Percentiles rank a stretch among this genome's conserved stretches.
These are phyloP conservation scores for Cruciata laevipes DNA, from an alignment of 257 asterid genomes.

Conservation along the genomic window DNA sequence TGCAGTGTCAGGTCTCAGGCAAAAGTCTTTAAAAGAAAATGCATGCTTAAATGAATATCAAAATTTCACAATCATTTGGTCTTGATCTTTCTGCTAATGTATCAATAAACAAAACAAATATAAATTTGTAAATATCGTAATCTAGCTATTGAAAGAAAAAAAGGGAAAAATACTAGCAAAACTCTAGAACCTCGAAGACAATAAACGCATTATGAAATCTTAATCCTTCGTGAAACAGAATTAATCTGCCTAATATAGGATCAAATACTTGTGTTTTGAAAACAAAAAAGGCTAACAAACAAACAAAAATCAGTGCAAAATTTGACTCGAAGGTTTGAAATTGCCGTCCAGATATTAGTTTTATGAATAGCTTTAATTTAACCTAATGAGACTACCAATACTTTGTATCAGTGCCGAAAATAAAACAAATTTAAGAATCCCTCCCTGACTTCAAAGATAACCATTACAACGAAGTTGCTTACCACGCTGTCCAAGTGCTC, in stretches of 20 bases:
- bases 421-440: neutral
- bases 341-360: neutral
- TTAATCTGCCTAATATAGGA: neutral
- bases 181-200: neutral
- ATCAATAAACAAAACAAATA: neutral
- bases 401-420: neutral
- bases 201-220: neutral
- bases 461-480: slow-evolving; percentile 19
- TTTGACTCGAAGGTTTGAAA: slow-evolving; percentile 1
- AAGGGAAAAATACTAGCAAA: neutral
- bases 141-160: neutral
- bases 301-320: neutral
- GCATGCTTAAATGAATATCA: neutral
- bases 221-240: neutral
- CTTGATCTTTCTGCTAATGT: neutral
- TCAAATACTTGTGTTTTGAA: neutral
- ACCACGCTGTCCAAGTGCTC: slow-evolving; percentile 96
- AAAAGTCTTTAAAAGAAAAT: neutral
- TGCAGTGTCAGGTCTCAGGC: neutral
- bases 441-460: slow-evolving; percentile 2
- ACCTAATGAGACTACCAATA: neutral
- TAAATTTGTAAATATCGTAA: neutral
- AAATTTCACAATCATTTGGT: neutral
- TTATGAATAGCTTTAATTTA: neutral
- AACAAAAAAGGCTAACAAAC: neutral